These are phyloP conservation scores for Dothidotthia symphoricarpi DNA, from an alignment of 2,329 filamentous ascomycete genomes.

Conservation along the genomic window DNA sequence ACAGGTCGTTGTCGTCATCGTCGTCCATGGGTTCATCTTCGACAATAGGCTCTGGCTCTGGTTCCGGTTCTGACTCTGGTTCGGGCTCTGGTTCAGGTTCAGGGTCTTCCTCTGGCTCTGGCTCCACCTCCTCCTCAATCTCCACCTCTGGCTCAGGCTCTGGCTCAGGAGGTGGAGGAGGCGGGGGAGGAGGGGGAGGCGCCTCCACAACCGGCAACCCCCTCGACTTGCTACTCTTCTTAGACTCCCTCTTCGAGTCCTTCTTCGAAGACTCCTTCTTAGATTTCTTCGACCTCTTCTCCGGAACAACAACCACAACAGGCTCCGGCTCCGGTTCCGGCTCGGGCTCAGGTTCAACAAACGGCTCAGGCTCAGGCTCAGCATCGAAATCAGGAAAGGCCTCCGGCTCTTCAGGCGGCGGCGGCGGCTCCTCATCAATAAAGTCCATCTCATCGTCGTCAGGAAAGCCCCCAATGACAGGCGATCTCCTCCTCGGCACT, in stretches of 20 bases:
- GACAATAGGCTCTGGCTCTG: constrained; percentile 31
- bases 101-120: constrained; percentile 31
- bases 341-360: constrained; percentile 33
- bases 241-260: background rate
- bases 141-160: no score
- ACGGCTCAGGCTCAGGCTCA: constrained; percentile 26
- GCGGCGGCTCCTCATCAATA: constrained; percentile 47
- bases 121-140: constrained; percentile 27
- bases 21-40: constrained; percentile 17
- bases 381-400: constrained; percentile 18
- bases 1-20: constrained; percentile 6
- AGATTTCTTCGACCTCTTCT: constrained; percentile 23
- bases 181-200: constrained; percentile 19
- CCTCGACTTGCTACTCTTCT: constrained; percentile 27
- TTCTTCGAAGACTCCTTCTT: constrained; percentile 9
- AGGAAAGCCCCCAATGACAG: constrained; percentile 50
- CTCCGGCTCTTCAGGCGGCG: constrained; percentile 19
- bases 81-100: constrained; percentile 33
- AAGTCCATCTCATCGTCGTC: constrained; percentile 44
- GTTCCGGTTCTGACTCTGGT: constrained; percentile 21
- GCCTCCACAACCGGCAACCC: constrained; percentile 22
- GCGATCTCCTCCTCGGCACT: constrained; percentile 33
- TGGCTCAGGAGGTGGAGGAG: constrained; percentile 7
- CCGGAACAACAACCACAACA: constrained; percentile 18
- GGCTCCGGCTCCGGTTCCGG: constrained; percentile 35